These are phyloP conservation scores for Zymoseptoria crescenta DNA, from an alignment of 2,329 filamentous ascomycete species.

Conservation along the genomic window DNA sequence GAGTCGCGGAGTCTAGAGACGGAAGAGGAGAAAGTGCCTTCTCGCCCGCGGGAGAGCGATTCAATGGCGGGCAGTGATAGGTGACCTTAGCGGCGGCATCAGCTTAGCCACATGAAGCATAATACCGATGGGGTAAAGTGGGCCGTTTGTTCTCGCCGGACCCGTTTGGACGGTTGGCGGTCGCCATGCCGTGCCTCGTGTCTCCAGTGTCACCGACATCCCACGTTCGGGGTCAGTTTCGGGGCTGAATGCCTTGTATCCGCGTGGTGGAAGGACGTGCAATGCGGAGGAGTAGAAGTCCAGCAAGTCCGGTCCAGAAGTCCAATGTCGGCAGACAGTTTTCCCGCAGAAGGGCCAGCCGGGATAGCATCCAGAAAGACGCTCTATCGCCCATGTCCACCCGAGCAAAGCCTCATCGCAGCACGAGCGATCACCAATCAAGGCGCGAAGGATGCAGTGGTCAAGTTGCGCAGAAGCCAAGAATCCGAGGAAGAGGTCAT, in stretches of 20 bases:
- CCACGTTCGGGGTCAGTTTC: not conserved
- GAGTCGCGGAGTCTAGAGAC: not conserved
- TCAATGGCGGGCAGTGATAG: not conserved
- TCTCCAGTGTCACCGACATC: not conserved
- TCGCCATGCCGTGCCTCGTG: not conserved
- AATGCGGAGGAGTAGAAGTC: too few relatives aligned
- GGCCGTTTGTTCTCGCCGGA: not conserved
- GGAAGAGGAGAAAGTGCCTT: not conserved
- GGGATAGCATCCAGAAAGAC: not conserved
- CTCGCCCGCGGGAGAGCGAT: not conserved
- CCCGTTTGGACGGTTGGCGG: not conserved
- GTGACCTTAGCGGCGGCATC: not conserved
- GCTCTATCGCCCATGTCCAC: not conserved
- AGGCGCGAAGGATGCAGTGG: not conserved
- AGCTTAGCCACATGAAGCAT: not conserved
- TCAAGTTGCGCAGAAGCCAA: not conserved
- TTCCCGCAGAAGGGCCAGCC: too few relatives aligned
- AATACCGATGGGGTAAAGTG: not conserved
- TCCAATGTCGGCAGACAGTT: not conserved
- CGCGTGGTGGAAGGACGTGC: not conserved
- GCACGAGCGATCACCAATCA: not conserved
- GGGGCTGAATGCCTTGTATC: not conserved
- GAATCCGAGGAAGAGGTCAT: too few relatives aligned
- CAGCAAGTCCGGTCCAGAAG: too few relatives aligned
- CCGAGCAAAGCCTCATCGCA: not conserved